A percentile compares a stretch with the other conserved stretches of the same genome.
Evolutionary conservation across 2,329 filamentous ascomycete genomes (phyloP).

Genomic region (Didymella pomorum): DNA sequence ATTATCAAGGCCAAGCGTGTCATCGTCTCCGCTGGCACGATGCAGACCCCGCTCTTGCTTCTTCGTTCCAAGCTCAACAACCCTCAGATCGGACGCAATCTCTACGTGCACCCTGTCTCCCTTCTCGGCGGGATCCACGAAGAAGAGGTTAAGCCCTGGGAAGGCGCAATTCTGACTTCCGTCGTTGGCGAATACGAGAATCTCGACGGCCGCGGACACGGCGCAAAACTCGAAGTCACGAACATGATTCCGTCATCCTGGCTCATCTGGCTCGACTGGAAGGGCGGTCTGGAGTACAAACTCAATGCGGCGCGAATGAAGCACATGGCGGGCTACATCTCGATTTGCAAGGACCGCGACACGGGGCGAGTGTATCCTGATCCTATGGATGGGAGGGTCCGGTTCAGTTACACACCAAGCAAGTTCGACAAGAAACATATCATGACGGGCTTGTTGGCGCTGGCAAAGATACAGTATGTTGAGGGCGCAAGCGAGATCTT

Average conservation of each 20-base stretch:
- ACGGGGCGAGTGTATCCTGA: constrained; percentile 78
- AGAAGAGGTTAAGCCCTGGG: constrained; percentile 68
- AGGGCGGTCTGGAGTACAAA: constrained; percentile 74
- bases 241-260: constrained; percentile 76
- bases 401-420: constrained; percentile 75
- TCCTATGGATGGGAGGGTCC: constrained; percentile 68
- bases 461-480: constrained; percentile 79
- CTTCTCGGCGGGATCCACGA: constrained; percentile 69
- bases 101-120: constrained; percentile 79
- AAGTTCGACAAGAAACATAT: constrained; percentile 75
- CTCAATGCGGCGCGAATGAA: constrained; percentile 72
- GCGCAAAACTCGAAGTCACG: constrained; percentile 79
- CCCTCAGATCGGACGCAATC: constrained; percentile 79
- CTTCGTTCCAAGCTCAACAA: constrained; percentile 82
- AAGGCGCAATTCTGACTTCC: constrained; percentile 80
- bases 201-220: constrained; percentile 80
- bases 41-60: constrained; percentile 80
- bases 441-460: constrained; percentile 73
- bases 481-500: constrained; percentile 83
- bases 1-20: constrained; percentile 81
- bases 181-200: constrained; percentile 82
- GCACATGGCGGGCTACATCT: constrained; percentile 75
- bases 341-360: constrained; percentile 78
- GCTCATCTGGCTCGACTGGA: constrained; percentile 71
- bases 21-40: constrained; percentile 76